phyloP scores from a whole-genome alignment of 139 green algal genomes.

The Spirogloea muscicola region DNA sequence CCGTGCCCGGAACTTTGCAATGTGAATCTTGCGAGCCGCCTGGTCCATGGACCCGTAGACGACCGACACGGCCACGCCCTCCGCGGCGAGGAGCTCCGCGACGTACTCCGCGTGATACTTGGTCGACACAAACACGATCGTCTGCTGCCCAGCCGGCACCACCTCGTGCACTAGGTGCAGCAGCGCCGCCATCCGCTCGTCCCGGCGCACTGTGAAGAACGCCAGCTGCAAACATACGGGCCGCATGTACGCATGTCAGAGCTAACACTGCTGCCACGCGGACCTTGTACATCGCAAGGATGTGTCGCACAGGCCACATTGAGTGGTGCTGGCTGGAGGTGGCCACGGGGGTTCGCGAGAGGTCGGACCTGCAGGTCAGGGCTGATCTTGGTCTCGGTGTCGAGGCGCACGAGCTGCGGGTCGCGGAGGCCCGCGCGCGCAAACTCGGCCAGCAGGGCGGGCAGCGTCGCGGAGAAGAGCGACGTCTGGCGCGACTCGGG shows the following conservation, averaged over 20 bases:
- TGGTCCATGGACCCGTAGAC: slow-evolving; percentile 96
- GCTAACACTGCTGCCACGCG: too few species aligned
- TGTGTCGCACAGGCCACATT: too few species aligned
- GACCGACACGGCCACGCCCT: slow-evolving; percentile 61
- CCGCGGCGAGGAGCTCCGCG: slow-evolving; percentile 64
- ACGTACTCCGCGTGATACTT: slow-evolving; percentile 93
- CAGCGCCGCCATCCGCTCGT: slow-evolving; percentile 89
- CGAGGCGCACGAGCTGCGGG: slow-evolving; percentile 86
- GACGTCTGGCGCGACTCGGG: slow-evolving; percentile 71
- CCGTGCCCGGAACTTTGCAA: slow-evolving; percentile 80
- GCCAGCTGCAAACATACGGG: too few species aligned
- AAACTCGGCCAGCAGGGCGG: slow-evolving; percentile 87
- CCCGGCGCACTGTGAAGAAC: slow-evolving; percentile 55
- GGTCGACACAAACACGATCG: slow-evolving; percentile 65
- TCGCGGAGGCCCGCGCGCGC: slow-evolving; percentile 73
- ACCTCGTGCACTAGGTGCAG: slow-evolving; percentile 79
- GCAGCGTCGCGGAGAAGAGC: slow-evolving; percentile 94
- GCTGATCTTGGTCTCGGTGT: slow-evolving; percentile 83
- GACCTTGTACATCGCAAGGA: too few species aligned
- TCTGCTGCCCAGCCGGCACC: slow-evolving; percentile 55
- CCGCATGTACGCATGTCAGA: too few species aligned
- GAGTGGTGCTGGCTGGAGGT: too few species aligned
- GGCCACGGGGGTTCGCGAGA: too few species aligned
- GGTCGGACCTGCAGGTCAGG: too few species aligned
- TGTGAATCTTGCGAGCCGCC: slow-evolving; percentile 88